These are phyloP conservation scores for Clonostachys rhizophaga DNA, from an alignment of 2,329 filamentous ascomycete species.

Conservation along the genomic window DNA sequence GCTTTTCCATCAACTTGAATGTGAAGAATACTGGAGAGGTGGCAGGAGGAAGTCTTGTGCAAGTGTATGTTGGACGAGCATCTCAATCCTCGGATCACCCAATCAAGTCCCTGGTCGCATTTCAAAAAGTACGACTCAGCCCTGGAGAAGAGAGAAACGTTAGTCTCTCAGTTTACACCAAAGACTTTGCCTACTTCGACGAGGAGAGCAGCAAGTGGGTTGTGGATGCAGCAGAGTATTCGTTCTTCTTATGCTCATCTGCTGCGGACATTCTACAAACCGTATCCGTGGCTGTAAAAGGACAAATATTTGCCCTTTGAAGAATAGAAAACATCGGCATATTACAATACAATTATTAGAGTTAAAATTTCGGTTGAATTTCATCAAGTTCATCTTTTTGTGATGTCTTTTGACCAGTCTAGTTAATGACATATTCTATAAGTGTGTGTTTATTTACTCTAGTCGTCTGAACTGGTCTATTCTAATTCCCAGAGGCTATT, in stretches of 20 bases:
- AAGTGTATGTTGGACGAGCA: slow-evolving; percentile 36
- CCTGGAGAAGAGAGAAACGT: slow-evolving; percentile 10
- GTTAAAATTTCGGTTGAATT: too few species aligned
- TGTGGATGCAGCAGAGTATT: slow-evolving; percentile 15
- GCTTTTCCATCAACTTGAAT: slow-evolving; percentile 40
- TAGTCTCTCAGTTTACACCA: slow-evolving; percentile 5
- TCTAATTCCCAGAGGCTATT: not conserved
- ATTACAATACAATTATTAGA: too few species aligned
- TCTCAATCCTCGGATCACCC: slow-evolving; percentile 10
- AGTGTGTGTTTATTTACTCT: too few species aligned
- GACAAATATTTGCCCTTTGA: too few species aligned
- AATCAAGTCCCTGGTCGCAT: slow-evolving; percentile 18
- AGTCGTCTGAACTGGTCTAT: too few species aligned
- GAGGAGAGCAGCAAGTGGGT: slow-evolving; percentile 14
- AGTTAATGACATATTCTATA: too few species aligned
- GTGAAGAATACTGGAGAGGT: slow-evolving; percentile 52
- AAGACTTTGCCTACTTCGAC: slow-evolving; percentile 21
- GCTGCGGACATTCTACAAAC: slow-evolving; percentile 8
- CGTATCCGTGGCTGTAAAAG: not conserved
- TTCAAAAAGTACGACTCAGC: slow-evolving; percentile 16
- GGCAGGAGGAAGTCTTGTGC: slow-evolving; percentile 44
- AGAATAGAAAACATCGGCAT: too few species aligned
- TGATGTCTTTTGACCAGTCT: too few species aligned
- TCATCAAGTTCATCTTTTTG: too few species aligned
- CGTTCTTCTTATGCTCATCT: slow-evolving; percentile 15